Evolutionary conservation across 305 asterid species (phyloP), one percentile per base, ranked within the genome.

Genomic region (Rubia balearica): DNA sequence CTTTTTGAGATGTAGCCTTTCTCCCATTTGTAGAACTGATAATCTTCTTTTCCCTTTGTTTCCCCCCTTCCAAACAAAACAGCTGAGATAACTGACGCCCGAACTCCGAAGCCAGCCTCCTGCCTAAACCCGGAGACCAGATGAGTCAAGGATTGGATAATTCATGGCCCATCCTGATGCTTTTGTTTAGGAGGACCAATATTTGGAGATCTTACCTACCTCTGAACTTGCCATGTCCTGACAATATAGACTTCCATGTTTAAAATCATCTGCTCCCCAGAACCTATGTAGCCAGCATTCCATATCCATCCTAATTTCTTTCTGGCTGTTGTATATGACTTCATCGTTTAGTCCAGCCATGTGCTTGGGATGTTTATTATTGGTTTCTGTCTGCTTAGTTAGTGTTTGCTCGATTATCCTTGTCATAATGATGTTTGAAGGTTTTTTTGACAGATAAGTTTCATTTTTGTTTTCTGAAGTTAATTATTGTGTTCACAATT

Each of bases 61-160:
- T 82, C 87, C 85, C 78, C 87, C 92, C 84, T 83, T 81, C 84
- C 79, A 76, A 71, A 81, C 79, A 73, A 79, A 89, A 86, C 98
- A 92, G 96, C 93, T 83, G 95, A 89, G 88, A 79, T 81, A 82
- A 77, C 79, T 83, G 97, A 86, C 83, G 98, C 94, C 91, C 74
- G 97, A 89, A 84, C 96, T 91, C 90, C 72, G 92, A 92, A 83
- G 96, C 85, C 91, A 82, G 81, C 92, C 89, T 84, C 85, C 87
- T 77, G 96, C 92, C 96, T 85, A 82, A 90, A 91, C 96, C 96
- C 73, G 97, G 86, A 83, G 98, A 80, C 90, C 96, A 83, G 98
- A 83, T 85, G 96, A 83, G 77, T 77, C 89, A 82, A 83, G 82
- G 82, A 74, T 75, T 75, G 81, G 87, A 84, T 77, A 84, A 73